Percentiles rank a stretch among this genome's conserved stretches.
phyloP scores from a whole-genome alignment of 1,284 basidiomycete species.

The Apiotrichum gamsii region DNA sequence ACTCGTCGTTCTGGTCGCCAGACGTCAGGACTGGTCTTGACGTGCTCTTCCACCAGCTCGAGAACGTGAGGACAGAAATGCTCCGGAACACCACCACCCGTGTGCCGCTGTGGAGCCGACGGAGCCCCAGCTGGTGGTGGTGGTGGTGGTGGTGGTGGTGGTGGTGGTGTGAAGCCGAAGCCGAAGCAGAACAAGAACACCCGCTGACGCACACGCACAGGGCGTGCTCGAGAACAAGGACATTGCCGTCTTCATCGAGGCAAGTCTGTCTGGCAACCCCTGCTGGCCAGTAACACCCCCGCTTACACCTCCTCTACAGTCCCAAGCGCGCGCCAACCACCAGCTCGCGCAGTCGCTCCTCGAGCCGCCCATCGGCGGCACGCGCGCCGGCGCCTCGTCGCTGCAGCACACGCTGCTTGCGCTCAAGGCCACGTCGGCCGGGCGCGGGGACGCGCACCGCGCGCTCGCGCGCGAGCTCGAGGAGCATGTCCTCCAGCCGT shows the following conservation, averaged over 20 bases:
- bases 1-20: constrained; percentile 86
- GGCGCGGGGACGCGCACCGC: constrained; percentile 37
- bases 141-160: no score
- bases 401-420: constrained; percentile 39
- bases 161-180: no score
- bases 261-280: constrained; percentile 32
- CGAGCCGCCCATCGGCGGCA: constrained; percentile 10
- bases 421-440: constrained; percentile 30
- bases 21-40: constrained; percentile 77
- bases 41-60: constrained; percentile 66
- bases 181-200: background rate
- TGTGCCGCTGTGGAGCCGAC: no score
- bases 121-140: no score
- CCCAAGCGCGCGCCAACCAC: constrained; percentile 53
- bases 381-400: constrained; percentile 26
- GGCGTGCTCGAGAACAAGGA: constrained; percentile 65
- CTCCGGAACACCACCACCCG: background rate
- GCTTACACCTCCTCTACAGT: constrained; percentile 29
- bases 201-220: constrained; percentile 10
- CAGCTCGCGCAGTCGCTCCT: constrained; percentile 50
- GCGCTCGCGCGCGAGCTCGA: constrained; percentile 38
- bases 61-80: constrained; percentile 56
- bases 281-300: background rate
- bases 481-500: constrained; percentile 33
- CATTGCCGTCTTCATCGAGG: constrained; percentile 71